Percentiles rank a stretch among this genome's conserved stretches.
Conservation (phyloP, 2,329 filamentous ascomycete species). For the Diaporthe aspalathi region DNA sequence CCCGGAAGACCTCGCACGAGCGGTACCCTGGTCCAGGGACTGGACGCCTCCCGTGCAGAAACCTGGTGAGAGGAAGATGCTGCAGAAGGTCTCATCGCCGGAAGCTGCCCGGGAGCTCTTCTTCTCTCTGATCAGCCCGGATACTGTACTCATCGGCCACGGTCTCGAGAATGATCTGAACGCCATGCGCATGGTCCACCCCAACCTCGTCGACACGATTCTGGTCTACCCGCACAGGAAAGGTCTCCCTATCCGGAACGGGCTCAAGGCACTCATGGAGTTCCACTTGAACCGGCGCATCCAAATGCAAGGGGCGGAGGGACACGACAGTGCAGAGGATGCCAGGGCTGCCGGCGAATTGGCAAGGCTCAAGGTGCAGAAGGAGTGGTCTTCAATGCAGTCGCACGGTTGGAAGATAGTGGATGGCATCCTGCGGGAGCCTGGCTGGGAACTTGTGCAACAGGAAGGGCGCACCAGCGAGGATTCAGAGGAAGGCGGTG, state of each 20-base stretch:
- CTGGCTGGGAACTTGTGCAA: constrained; percentile 19
- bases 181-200: constrained; percentile 84
- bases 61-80: constrained; percentile 51
- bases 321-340: constrained; percentile 94
- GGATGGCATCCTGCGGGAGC: constrained; percentile 51
- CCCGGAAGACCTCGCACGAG: constrained; percentile 78
- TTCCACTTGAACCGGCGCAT: constrained; percentile 80
- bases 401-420: constrained; percentile 74
- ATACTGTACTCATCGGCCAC: constrained; percentile 89
- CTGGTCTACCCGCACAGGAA: constrained; percentile 82
- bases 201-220: constrained; percentile 85
- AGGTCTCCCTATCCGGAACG: constrained; percentile 81
- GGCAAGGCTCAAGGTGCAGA: constrained; percentile 76
- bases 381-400: constrained; percentile 77
- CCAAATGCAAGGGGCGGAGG: constrained; percentile 74
- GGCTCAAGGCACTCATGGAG: constrained; percentile 80
- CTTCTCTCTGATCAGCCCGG: constrained; percentile 78
- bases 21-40: constrained; percentile 63
- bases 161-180: constrained; percentile 97
- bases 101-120: constrained; percentile 80
- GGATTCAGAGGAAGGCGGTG: constrained; percentile 35
- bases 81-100: constrained; percentile 83
- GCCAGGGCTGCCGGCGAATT: constrained; percentile 89
- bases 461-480: constrained; percentile 34
- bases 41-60: constrained; percentile 44